Evolutionary conservation across 345 rosid genomes (phyloP), one percentile per base, ranked within the genome.

Genomic region (Linum lewisii): DNA sequence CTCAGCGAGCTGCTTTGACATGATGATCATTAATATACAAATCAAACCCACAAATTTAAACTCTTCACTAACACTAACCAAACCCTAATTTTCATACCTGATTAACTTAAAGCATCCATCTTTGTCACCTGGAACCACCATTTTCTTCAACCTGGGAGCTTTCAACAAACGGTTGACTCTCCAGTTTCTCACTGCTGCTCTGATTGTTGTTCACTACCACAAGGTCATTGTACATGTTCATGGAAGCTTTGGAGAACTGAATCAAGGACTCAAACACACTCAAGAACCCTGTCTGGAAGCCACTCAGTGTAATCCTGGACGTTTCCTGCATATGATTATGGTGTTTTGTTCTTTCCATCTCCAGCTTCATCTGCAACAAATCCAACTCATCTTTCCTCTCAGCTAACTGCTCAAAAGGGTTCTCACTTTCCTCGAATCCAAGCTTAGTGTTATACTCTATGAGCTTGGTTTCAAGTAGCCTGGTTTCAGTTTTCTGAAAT

Each of bases 1-100:
- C 86, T 75, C 79, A 70, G 87, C 86, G 64, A 78, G 85, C 65
- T 61, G 86, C 85, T 80, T 80, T 54, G 71, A 78, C 85, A 34
- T 26, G 62, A 63, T 56, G 47, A 42, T 42, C 16, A 11, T 36
- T 44, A 66, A 77, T 68, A 50, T 75, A 75, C 78, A 79, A 37
- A 57, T 11, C 15, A 42, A 63, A 21, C 58, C 23, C 71, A 47
- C 16, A 22, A 37, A 58, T 8, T 51, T 45, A 6, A 26, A 61
- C 47, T 26, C 59, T 44, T 3, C 47, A 42, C 47, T 42, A 42
- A 42, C 16, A 6, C 18, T 42, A 42, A 42, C 47, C 51, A 18
- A 53, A 51, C 26, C 60, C 45, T 57, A 0, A 23, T n/a, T 63
- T 44, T 15, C 20, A 21, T 29, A 25, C 32, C 20, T 1, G 34